A percentile compares a stretch with the other conserved stretches of the same genome.
Conservation (phyloP, 805 yeast species). For the Lipomyces chichibuensis region DNA sequence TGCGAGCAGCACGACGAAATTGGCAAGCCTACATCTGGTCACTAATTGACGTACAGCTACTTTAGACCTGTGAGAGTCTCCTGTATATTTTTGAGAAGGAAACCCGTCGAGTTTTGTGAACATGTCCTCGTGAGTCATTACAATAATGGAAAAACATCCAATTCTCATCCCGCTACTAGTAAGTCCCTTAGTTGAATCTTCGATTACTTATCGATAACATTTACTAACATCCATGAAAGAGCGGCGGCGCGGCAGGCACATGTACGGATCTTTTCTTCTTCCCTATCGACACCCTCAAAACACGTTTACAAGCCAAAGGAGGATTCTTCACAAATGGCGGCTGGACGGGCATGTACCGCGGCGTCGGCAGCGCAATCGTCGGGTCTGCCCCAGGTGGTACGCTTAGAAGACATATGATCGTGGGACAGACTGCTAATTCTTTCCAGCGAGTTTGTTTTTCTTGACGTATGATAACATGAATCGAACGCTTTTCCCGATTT, state of each 20-base stretch:
- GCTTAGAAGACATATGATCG: slow-evolving; percentile 2
- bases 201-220: neutral
- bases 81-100: too few relatives aligned
- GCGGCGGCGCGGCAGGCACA: slow-evolving; percentile 97
- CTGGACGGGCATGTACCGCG: slow-evolving; percentile 85
- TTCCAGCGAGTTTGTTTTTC: slow-evolving; percentile 67
- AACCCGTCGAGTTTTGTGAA: neutral
- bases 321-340: slow-evolving; percentile 95
- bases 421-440: too few relatives aligned
- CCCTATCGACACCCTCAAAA: slow-evolving; percentile 94
- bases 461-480: slow-evolving; percentile 84
- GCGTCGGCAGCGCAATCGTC: slow-evolving; percentile 88
- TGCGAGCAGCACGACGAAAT: neutral
- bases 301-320: slow-evolving; percentile 92
- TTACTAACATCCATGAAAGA: slow-evolving; percentile 41
- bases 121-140: neutral
- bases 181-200: neutral
- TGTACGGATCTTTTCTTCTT: slow-evolving; percentile 92
- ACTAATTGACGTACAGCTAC: too few relatives aligned
- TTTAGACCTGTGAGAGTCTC: too few relatives aligned
- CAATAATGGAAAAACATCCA: slow-evolving; percentile 33
- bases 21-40: too few relatives aligned
- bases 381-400: slow-evolving; percentile 82
- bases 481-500: slow-evolving; percentile 39
- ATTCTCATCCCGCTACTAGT: slow-evolving; percentile 35